Base-by-base conservation (phyloP, 2,329 filamentous ascomycete species). In the Leptographium flavum region DNA sequence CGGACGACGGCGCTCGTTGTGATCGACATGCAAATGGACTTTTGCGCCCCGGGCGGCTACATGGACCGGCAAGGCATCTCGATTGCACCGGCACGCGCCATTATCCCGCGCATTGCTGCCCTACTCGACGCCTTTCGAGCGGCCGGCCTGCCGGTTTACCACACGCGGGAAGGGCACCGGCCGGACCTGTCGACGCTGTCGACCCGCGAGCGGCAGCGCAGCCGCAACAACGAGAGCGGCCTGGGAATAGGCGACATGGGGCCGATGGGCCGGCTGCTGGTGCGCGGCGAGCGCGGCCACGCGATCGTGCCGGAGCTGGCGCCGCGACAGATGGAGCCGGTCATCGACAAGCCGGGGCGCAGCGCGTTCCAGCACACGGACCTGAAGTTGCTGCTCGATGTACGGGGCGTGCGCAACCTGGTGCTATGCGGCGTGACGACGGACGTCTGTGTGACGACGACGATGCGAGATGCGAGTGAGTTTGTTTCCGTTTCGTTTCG, bases 11-110 rank as follows among this genome's bases (percentile, higher is more conserved):
- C 48, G 3, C 30, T 49, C 2, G 45, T 49, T 8, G 27, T 49
- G 15, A 44, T 49, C 1, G 48, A 49, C 32, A 49, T 49, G 48
- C 48, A 49, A 37, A 22, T 47, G 10, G 48, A 49, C 41, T 49
- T 49, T 21, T 47, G 45, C 27, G 36, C 43, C 1, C 43, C 48
- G 1, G 48, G 48, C 11, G 48, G 48, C 25, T 49, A 47, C 32
- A 41, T 47, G 45, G 45, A 45, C 19, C 35, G 33, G 3, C 48
- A 49, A 15, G 45, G 48, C 31, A 19, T 41, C 31, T 49, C 48
- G 9, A 45, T 49, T 14, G 42, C 47, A 27, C 48, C 48, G 5
- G 48, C 48, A 1, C 35, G 48, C 1, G 32, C 37, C 10, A 25
- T 49, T 7, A 46, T 49, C 6, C 48, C 45, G 5, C 31, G 30